Evolutionary conservation across 176 grass and related monocot genomes (phyloP).

Genomic region (Oropetium thomaeum): DNA sequence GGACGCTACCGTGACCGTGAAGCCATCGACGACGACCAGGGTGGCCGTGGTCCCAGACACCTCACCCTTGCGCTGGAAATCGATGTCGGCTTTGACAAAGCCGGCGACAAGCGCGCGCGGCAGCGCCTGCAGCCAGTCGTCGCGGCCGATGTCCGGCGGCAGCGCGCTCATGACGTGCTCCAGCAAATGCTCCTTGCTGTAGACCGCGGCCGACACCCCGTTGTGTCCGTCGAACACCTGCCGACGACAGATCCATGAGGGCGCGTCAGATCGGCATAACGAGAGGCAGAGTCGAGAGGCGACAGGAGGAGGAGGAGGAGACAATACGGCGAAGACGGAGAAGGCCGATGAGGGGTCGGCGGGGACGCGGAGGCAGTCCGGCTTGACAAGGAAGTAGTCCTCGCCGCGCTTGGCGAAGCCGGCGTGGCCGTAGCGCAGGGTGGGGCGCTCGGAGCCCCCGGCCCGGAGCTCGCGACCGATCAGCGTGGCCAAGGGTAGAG

Average conservation of each 20-base stretch:
- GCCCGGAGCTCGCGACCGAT: constrained; percentile 69
- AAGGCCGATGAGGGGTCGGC: constrained; percentile 66
- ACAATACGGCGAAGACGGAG: constrained; percentile 88
- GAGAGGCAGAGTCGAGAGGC: not conserved
- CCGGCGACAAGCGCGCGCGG: constrained; percentile 84
- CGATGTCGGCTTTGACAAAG: constrained; percentile 92
- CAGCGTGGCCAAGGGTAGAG: constrained; percentile 58
- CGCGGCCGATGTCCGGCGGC: constrained; percentile 68
- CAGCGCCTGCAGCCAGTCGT: constrained; percentile 84
- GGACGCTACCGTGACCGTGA: constrained; percentile 83
- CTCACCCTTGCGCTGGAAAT: constrained; percentile 87
- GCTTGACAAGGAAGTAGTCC: constrained; percentile 88
- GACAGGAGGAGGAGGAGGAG: not conserved
- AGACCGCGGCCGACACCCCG: constrained; percentile 81
- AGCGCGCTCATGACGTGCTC: constrained; percentile 87
- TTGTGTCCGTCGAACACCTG: constrained; percentile 98
- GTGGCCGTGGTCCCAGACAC: constrained; percentile 89
- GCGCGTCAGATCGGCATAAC: not conserved
- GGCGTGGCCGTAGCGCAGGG: constrained; percentile 74
- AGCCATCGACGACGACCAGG: constrained; percentile 74
- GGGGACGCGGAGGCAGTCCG: constrained; percentile 76
- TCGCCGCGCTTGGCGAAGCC: constrained; percentile 85
- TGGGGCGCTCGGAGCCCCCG: constrained; percentile 59
- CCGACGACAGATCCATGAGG: constrained; percentile 20
- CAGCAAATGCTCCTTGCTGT: constrained; percentile 85